Percentiles rank a stretch among this genome's conserved stretches.
phyloP scores from a whole-genome alignment of 352 stramenopile species.

The Phytophthora pistaciae region DNA sequence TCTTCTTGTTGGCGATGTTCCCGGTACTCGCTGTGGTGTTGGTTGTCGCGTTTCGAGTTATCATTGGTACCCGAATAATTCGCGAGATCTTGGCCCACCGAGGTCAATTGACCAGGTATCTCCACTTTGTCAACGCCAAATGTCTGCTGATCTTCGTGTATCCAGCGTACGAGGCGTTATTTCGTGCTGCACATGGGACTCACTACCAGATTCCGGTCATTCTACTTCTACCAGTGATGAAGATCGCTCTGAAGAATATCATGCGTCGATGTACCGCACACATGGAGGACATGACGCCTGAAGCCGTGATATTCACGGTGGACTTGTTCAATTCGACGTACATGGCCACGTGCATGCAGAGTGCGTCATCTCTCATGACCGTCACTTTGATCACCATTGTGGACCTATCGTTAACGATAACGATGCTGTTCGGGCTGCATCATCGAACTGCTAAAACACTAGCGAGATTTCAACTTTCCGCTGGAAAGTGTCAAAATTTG shows the following conservation, averaged over 20 bases:
- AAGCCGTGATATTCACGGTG: constrained; percentile 25
- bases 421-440: constrained; percentile 14
- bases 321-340: constrained; percentile 30
- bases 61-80: constrained; percentile 4
- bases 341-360: constrained; percentile 28
- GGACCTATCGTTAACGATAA: constrained; percentile 1
- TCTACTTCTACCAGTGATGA: constrained; percentile 30
- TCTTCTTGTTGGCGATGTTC: constrained; percentile 12
- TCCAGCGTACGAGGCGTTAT: constrained; percentile 20
- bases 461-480: background rate
- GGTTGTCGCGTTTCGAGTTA: constrained; percentile 14
- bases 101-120: constrained; percentile 5
- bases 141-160: constrained; percentile 5
- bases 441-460: constrained; percentile 1
- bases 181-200: background rate
- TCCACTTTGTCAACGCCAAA: constrained; percentile 9
- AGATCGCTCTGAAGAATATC: constrained; percentile 28
- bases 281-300: constrained; percentile 28
- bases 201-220: constrained; percentile 8
- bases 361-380: constrained; percentile 2
- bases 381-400: background rate
- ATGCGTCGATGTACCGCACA: constrained; percentile 5
- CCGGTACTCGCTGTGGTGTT: constrained; percentile 4
- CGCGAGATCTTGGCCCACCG: constrained; percentile 12
- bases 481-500: background rate